These are phyloP conservation scores for Macaranga tanarius DNA, from an alignment of 441 rosid genomes.

Conservation along the genomic window DNA sequence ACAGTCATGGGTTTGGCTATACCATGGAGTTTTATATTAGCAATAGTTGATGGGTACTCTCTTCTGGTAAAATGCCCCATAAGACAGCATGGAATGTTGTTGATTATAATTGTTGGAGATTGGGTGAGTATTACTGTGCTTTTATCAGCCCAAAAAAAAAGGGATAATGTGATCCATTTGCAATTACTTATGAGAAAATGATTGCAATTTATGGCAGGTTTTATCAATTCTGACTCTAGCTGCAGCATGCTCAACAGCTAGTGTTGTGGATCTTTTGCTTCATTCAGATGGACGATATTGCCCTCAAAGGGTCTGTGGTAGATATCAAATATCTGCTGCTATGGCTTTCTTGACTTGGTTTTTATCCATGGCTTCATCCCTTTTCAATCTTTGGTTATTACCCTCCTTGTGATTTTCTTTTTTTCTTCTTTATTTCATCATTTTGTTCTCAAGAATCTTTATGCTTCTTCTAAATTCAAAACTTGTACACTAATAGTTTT, in stretches of 20 bases:
- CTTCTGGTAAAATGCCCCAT: conserved; percentile 57
- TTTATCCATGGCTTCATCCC: conserved; percentile 64
- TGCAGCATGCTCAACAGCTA: conserved; percentile 75
- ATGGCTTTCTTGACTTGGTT: conserved; percentile 86
- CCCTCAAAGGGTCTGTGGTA: conserved; percentile 54
- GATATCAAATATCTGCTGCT: conserved; percentile 73
- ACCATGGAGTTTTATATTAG: conserved; percentile 80
- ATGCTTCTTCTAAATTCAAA: conserved; percentile 1
- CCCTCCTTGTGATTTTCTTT: conserved; percentile 47
- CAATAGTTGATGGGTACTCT: conserved; percentile 71
- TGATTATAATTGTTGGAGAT: conserved; percentile 64
- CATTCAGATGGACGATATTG: conserved; percentile 36
- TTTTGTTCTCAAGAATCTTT: conserved; percentile 13
- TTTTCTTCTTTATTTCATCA: background rate
- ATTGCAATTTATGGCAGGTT: conserved; percentile 37
- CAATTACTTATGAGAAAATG: conserved; percentile 10
- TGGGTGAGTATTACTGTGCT: conserved; percentile 46
- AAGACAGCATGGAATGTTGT: conserved; percentile 53
- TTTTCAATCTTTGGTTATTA: conserved; percentile 76
- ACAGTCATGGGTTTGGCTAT: conserved; percentile 76
- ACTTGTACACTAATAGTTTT: background rate
- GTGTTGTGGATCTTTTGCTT: conserved; percentile 65
- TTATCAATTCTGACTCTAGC: conserved; percentile 65
- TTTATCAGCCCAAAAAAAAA: background rate
- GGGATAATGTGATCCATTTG: background rate